Evolutionary conservation across 306 rosid species (phyloP).

Genomic region (Lathyrus oleraceus): DNA sequence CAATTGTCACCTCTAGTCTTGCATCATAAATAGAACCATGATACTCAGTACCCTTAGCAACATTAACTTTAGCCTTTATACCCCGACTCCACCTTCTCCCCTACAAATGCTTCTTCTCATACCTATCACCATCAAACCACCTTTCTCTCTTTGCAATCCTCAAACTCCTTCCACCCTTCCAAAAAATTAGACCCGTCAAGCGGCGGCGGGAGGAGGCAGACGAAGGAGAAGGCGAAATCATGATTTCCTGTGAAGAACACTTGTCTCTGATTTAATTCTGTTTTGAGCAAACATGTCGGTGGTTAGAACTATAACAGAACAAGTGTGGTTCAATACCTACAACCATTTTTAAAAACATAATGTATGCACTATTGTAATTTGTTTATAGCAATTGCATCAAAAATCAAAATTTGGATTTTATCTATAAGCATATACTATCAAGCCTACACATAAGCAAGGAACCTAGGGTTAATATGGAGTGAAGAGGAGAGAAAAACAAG

Average conservation of each 20-base stretch:
- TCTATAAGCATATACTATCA: too few species aligned
- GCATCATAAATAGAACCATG: constrained; percentile 85
- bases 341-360: too few species aligned
- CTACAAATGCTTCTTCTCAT: constrained; percentile 71
- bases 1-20: too few species aligned
- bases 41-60: constrained; percentile 52
- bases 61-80: constrained; percentile 48
- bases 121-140: constrained; percentile 75
- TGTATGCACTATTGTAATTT: too few species aligned
- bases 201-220: constrained; percentile 60
- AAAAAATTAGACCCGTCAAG: constrained; percentile 55
- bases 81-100: constrained; percentile 82
- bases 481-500: too few species aligned
- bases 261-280: constrained; percentile 65
- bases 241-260: constrained; percentile 80
- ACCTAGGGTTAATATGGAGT: too few species aligned
- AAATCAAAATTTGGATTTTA: too few species aligned
- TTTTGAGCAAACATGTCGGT: too few species aligned
- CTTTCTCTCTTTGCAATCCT: constrained; percentile 70
- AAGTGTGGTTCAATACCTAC: too few species aligned
- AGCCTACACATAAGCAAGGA: too few species aligned
- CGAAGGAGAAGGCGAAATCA: constrained; percentile 77
- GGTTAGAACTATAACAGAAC: too few species aligned
- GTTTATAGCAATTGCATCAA: too few species aligned
- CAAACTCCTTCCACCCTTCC: constrained; percentile 64